phyloP scores from a whole-genome alignment of 306 rosid species.

The Spatholobus suberectus region DNA sequence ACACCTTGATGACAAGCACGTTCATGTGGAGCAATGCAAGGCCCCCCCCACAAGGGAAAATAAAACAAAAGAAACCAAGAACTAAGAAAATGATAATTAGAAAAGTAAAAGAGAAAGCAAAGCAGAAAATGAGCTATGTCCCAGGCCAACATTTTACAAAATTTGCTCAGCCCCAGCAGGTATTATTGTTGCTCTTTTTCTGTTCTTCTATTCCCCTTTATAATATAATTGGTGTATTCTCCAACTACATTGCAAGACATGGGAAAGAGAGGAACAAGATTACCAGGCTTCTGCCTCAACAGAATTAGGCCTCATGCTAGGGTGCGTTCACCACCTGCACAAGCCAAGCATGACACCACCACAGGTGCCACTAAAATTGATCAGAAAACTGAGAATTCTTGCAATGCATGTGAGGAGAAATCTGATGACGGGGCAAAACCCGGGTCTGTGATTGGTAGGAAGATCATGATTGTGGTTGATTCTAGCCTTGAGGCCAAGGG shows the following conservation, averaged over 20 bases:
- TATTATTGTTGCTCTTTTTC: conserved; percentile 23
- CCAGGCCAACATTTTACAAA: conserved; percentile 48
- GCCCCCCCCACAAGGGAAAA: conserved; percentile 49
- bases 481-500: conserved; percentile 86
- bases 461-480: conserved; percentile 91
- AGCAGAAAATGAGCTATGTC: conserved; percentile 49
- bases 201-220: conserved; percentile 39
- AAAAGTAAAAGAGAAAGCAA: conserved; percentile 52
- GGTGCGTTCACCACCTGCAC: conserved; percentile 75
- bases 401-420: conserved; percentile 41
- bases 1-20: conserved; percentile 82
- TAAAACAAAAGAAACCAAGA: conserved; percentile 42
- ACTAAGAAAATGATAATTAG: conserved; percentile 48
- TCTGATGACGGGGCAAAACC: conserved; percentile 50
- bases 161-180: conserved; percentile 39
- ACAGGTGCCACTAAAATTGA: conserved; percentile 38
- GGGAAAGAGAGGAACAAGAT: conserved; percentile 81
- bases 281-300: conserved; percentile 85
- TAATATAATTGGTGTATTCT: conserved; percentile 46
- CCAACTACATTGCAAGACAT: conserved; percentile 44
- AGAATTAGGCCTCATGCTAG: conserved; percentile 87
- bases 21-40: conserved; percentile 56
- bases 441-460: conserved; percentile 58
- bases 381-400: conserved; percentile 31
- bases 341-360: conserved; percentile 48